Evolutionary conservation across 345 rosid genomes (phyloP).

Genomic region (Boechera retrofracta): DNA sequence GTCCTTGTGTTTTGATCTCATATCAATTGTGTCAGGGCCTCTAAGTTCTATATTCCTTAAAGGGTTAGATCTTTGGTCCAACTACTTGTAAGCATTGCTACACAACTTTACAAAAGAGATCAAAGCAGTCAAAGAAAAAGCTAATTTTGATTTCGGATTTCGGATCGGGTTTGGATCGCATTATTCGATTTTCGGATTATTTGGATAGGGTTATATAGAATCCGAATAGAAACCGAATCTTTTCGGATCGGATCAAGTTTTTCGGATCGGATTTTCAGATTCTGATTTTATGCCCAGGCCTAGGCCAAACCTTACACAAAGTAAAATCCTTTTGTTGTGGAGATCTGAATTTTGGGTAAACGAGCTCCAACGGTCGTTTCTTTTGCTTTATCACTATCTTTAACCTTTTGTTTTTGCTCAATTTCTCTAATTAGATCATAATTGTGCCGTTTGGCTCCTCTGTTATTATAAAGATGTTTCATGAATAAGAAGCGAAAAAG

Average conservation of each 20-base stretch:
- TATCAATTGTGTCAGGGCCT: neutral
- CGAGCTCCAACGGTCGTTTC: slow-evolving; percentile 41
- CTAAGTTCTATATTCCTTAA: neutral
- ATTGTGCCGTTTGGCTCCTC: slow-evolving; percentile 30
- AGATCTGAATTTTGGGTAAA: slow-evolving; percentile 10
- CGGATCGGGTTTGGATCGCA: too few species aligned
- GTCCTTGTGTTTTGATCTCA: neutral
- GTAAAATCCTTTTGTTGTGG: slow-evolving; percentile 15
- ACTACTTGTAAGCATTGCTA: neutral
- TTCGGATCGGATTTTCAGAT: too few species aligned
- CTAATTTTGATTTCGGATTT: neutral
- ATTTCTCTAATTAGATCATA: neutral
- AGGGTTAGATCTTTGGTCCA: neutral
- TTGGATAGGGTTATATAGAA: too few species aligned
- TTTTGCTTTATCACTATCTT: slow-evolving; percentile 4
- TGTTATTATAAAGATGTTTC: neutral
- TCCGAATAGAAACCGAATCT: too few species aligned
- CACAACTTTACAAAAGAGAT: slow-evolving; percentile 13
- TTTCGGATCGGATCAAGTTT: too few species aligned
- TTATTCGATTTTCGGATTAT: too few species aligned
- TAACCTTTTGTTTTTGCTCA: neutral
- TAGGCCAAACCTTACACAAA: slow-evolving; percentile 17
- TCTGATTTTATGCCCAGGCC: too few species aligned
- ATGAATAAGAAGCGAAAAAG: neutral
- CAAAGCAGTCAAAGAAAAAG: slow-evolving; percentile 1